Evolutionary conservation across 2,329 filamentous ascomycete species (phyloP), one percentile per base, ranked within the genome.

Genomic region (Fusarium heterosporum): DNA sequence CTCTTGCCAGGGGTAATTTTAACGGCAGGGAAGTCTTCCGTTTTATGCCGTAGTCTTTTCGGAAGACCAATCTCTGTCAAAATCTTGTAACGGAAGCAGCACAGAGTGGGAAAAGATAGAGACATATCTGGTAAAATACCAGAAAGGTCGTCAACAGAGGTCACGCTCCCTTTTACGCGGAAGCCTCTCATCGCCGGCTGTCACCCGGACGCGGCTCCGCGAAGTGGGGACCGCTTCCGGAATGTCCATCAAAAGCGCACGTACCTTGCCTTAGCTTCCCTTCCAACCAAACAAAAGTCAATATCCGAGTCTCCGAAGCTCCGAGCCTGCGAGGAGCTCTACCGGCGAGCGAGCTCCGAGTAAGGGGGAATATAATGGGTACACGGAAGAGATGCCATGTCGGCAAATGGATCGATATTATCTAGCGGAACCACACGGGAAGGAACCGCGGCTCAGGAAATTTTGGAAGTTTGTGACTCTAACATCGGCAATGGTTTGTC

Each of bases 271-370:
- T 49, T 59, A 54, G 48, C 39, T 43, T 26, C 17, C 28, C 4
- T 29, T 36, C 16, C 5, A 16, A 36, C 34, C 34, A 45, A 30
- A 34, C 22, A 52, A 52, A 25, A 32, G 30, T 40, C 50, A 59
- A 60, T 43, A 53, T 51, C 61, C 65, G 59, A 66, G 63, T 48
- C 69, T 72, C 69, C 70, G 70, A 72, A 66, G 39, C 66, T 72
- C 69, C 69, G 69, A 71, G 66, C 54, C 12, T 52, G 17, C 43
- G 45, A 19, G n/a, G 26, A 34, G 32, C 7, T 45, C 43, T 45
- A n/a, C 32, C 32, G 32, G n/a, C 32, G 32, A 34, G 32, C 39
- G 30, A 63, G 17, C 30, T 64, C 64, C 64, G 64, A 66, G 52
- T 45, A 8, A 17, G 42, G 49, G 61, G 25, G 30, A 14, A 14